Base-by-base conservation (phyloP, 495 filamentous ascomycete species). In the Neurospora sp. region DNA sequence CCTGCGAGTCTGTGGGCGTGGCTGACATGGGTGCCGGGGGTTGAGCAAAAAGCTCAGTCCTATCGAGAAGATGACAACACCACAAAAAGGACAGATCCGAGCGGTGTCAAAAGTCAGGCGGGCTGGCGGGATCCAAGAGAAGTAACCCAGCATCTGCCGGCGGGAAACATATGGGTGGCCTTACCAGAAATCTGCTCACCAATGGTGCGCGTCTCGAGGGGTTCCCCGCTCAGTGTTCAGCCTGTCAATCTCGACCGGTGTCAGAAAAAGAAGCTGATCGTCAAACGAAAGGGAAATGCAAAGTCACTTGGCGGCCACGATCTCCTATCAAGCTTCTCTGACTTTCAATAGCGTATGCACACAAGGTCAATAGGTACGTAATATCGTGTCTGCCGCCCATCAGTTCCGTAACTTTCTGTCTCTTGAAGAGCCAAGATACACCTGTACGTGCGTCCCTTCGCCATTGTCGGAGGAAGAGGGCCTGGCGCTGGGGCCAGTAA, bases 51-150 rank as follows among this genome's bases (percentile, higher is more conserved):
- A 62, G 54, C 54, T 18, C 27, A 62, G 14, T 62, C 14, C 27
- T 66, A 62, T 62, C 54, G 54, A 62, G 54, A 31, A 62, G 11
- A 62, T 62, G 23, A 62, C 48, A 59, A 59, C 48, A 27, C 44
- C 23, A 62, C 39, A 71, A 75, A 77, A 76, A 70, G 74, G 59
- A 38, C 69, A 76, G 77, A 77, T 76, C 75, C 75, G 72, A 76
- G 75, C 39, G 72, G 73, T 72, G 59, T 70, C 70, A 74, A 16
- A 37, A 35, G 27, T 8, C 54, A 2, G 54, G 54, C 54, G 54
- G 54, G 54, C 27, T 62, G 73, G 71, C 59, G 75, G 74, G 73
- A 44, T 72, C 54, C 69, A 75, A 69, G 72, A 72, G 72, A 79
- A 73, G 20, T 23, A 54, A 23, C 48, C 20, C 11, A 59, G 27